Base-by-base conservation (phyloP, 2,329 filamentous ascomycete genomes). In the Peltaster fructicola region DNA sequence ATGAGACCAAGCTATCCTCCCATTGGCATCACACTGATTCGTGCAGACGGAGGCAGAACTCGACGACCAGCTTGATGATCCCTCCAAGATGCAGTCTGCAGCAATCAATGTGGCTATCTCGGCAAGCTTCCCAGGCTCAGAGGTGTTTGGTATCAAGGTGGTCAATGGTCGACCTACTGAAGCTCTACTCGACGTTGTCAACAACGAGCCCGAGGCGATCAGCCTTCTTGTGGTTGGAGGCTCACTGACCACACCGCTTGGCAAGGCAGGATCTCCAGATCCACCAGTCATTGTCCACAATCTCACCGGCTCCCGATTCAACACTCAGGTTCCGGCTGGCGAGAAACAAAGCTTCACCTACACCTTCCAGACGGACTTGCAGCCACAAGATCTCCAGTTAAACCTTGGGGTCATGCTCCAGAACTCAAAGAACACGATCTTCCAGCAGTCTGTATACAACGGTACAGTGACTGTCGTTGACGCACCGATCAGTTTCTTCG, bases 81-180 rank as follows among this genome's bases (percentile, higher is more conserved):
- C 50, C 67, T 14, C 19, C 16, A 18, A 29, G 23, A 22, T 22
- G 19, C 18, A 25, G 16, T 71, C 59, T 56, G 68, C 54, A 60
- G 74, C 47, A 51, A 73, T 59, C 37, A 63, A 55, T 30, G 61
- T 73, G 37, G 53, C 55, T 26, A 57, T 68, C 34, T 55, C 59
- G 25, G 58, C 67, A 30, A 59, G 61, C 16, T 74, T 74, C 53
- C 69, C 69, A 15, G 53, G 67, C 36, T 59, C 65, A 30, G 80
- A 90, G 59, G 73, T 91, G 54, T 88, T 93, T 41, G 88, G 85
- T 43, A 72, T 95, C 41, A 92, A 91, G 68, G 72, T 95, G 40
- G 68, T 95, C 61, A 98, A 98, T 51, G 81, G 82, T 45, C 73
- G 75, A 37, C 70, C 81, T 20, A 92, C 82, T 35, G 71, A 78